A percentile compares a stretch with the other conserved stretches of the same genome.
phyloP scores from a whole-genome alignment of 2,329 filamentous ascomycete genomes.

The Cladosporium sp. region DNA sequence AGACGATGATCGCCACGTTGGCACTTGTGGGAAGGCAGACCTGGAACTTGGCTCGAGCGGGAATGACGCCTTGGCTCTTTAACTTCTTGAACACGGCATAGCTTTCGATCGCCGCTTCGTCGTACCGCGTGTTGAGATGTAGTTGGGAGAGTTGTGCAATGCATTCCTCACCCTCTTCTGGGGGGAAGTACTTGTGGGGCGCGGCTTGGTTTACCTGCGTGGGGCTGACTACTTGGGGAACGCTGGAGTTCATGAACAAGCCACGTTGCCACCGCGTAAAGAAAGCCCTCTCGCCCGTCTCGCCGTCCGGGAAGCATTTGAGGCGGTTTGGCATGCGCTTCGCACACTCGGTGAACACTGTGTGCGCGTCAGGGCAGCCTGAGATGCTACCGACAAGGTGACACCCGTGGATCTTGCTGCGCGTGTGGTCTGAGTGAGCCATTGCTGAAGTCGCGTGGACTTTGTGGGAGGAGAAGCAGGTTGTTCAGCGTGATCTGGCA shows the following conservation, averaged over 20 bases:
- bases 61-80: conserved; percentile 29
- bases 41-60: conserved; percentile 29
- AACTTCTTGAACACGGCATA: conserved; percentile 31
- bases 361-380: conserved; percentile 26
- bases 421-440: not conserved
- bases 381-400: conserved; percentile 38
- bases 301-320: conserved; percentile 40
- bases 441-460: too few relatives aligned
- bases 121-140: conserved; percentile 28
- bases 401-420: conserved; percentile 19
- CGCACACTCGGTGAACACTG: conserved; percentile 32
- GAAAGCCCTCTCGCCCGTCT: conserved; percentile 33
- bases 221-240: not conserved
- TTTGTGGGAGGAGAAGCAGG: too few relatives aligned
- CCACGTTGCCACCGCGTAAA: conserved; percentile 33
- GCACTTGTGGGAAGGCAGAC: conserved; percentile 32
- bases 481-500: too few relatives aligned
- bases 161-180: not conserved
- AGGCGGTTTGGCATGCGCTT: conserved; percentile 32
- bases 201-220: not conserved
- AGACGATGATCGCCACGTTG: conserved; percentile 25
- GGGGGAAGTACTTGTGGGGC: not conserved
- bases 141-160: too few relatives aligned
- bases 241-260: not conserved
- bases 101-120: conserved; percentile 30